These are phyloP conservation scores for Colletotrichum tabaci DNA, from an alignment of 2,329 filamentous ascomycete species.

Conservation along the genomic window DNA sequence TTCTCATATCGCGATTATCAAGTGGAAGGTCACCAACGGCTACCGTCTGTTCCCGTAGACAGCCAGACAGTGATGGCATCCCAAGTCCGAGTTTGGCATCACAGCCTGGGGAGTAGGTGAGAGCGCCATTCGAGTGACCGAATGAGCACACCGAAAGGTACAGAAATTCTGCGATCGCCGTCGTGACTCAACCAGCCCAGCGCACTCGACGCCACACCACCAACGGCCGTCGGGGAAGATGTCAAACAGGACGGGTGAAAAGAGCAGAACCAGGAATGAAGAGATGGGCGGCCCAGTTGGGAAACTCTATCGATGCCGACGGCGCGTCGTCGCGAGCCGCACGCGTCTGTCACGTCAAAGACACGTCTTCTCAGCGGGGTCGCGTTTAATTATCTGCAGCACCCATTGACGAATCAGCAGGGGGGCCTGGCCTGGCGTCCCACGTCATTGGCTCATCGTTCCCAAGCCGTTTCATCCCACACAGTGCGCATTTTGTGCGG, in stretches of 20 bases:
- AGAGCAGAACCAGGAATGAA: not conserved
- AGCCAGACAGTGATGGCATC: not conserved
- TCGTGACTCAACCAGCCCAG: not conserved
- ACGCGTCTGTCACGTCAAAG: constrained; percentile 32
- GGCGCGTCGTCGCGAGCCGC: constrained; percentile 34
- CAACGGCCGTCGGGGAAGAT: not conserved
- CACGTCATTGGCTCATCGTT: constrained; percentile 20
- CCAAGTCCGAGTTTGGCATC: not conserved
- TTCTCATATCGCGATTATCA: constrained; percentile 3
- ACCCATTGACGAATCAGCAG: constrained; percentile 25
- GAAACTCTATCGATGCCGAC: constrained; percentile 28
- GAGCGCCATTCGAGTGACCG: not conserved
- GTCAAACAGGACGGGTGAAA: not conserved
- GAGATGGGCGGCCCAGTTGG: constrained; percentile 22
- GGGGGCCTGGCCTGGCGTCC: not conserved
- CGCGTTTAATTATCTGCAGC: constrained; percentile 35
- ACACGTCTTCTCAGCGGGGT: constrained; percentile 17
- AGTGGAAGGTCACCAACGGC: not conserved
- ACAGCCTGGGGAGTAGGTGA: not conserved
- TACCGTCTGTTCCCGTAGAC: not conserved
- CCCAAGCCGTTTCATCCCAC: constrained; percentile 25
- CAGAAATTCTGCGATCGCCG: constrained; percentile 19
- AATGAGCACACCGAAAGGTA: not conserved
- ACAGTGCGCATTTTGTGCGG: constrained; percentile 24
- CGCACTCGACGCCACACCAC: not conserved